These are phyloP conservation scores for Macrophomina phaseolina DNA, from an alignment of 2,329 filamentous ascomycete species.

Conservation along the genomic window DNA sequence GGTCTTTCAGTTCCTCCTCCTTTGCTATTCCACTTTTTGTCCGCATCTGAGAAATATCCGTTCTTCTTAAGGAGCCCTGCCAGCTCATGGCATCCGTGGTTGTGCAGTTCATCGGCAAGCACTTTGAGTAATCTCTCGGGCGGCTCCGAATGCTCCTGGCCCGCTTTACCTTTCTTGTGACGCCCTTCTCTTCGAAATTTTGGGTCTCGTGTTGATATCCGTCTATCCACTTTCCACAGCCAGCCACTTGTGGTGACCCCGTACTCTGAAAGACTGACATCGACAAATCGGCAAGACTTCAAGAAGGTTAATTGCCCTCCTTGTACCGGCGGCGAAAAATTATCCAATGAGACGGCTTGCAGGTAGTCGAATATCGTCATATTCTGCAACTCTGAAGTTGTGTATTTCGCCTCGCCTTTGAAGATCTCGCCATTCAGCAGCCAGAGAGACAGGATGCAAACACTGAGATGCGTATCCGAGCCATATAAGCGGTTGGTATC, in stretches of 20 bases:
- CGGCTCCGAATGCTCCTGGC: too few relatives aligned
- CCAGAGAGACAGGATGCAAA: constrained; percentile 28
- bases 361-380: constrained; percentile 28
- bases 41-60: neutral
- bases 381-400: neutral
- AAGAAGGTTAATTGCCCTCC: constrained; percentile 27
- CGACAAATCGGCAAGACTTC: constrained; percentile 30
- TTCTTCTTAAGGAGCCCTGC: neutral
- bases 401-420: neutral
- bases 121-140: neutral
- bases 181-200: neutral
- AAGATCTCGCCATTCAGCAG: constrained; percentile 30
- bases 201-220: constrained; percentile 3
- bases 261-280: constrained; percentile 10
- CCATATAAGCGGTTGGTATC: constrained; percentile 5
- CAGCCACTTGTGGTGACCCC: constrained; percentile 28
- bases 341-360: constrained; percentile 17
- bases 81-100: neutral
- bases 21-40: neutral
- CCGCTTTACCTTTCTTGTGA: neutral
- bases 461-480: constrained; percentile 18
- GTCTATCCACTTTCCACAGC: constrained; percentile 27
- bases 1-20: neutral
- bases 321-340: constrained; percentile 17
- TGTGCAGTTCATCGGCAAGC: neutral